These are phyloP conservation scores for Mrakia blollopis DNA, from an alignment of 768 basidiomycete species.

Conservation along the genomic window DNA sequence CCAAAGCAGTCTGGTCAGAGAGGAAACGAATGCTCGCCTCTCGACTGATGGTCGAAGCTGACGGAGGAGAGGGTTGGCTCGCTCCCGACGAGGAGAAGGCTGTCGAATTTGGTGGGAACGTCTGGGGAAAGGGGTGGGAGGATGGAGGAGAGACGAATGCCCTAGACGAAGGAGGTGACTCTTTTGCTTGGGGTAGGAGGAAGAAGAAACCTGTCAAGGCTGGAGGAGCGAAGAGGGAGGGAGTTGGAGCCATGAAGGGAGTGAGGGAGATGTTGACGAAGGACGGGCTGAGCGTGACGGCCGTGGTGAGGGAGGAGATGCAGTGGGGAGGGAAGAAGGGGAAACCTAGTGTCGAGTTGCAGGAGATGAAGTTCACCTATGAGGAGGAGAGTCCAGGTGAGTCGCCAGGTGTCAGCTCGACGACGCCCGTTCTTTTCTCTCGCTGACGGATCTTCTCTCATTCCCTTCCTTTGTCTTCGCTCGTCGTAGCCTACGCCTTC, in stretches of 20 bases:
- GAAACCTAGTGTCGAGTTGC: background rate
- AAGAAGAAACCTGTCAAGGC: constrained; percentile 1
- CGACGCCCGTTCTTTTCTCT: background rate
- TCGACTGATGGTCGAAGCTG: constrained; percentile 13
- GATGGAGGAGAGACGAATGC: constrained; percentile 4
- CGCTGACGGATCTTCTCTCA: background rate
- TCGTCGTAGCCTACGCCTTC: background rate
- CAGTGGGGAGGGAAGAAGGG: constrained; percentile 10
- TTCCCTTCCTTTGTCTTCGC: background rate
- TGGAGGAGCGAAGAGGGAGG: background rate
- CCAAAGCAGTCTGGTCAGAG: constrained; percentile 28
- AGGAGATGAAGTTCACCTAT: constrained; percentile 6
- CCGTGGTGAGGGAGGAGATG: constrained; percentile 27
- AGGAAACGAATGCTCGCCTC: constrained; percentile 12
- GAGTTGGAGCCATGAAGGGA: constrained; percentile 19
- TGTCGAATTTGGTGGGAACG: constrained; percentile 20
- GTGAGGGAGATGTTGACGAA: constrained; percentile 25
- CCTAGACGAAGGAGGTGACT: background rate
- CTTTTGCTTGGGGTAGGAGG: constrained; percentile 13
- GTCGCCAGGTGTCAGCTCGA: background rate
- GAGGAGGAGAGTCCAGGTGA: constrained; percentile 2
- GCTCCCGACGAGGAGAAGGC: constrained; percentile 24
- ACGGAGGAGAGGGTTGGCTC: constrained; percentile 24
- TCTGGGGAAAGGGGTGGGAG: constrained; percentile 23
- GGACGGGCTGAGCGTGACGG: constrained; percentile 29